phyloP scores from a whole-genome alignment of 495 filamentous ascomycete species.

The Neurospora tetraspora region DNA sequence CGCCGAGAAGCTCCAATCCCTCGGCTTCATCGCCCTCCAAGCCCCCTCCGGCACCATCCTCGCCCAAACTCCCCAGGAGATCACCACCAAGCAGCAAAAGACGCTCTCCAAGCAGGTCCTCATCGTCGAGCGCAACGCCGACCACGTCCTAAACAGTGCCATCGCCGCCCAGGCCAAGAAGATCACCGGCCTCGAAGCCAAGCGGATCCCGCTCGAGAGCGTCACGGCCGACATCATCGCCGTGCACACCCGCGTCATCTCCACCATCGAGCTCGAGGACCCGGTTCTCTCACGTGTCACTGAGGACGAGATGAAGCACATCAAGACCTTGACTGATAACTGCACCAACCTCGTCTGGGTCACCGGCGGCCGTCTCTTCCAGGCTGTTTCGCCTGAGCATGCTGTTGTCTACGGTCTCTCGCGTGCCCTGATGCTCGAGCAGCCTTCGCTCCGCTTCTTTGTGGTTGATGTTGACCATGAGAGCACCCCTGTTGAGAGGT shows the following conservation, averaged over 20 bases:
- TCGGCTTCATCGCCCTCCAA: neutral
- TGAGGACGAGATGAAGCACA: neutral
- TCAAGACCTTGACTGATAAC: conserved; percentile 19
- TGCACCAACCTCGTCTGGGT: conserved; percentile 30
- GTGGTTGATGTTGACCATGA: conserved; percentile 16
- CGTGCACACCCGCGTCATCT: conserved; percentile 4
- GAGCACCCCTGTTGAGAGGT: neutral
- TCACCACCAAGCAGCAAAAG: neutral
- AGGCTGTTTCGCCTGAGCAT: conserved; percentile 15
- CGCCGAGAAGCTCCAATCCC: neutral
- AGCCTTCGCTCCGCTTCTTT: conserved; percentile 18
- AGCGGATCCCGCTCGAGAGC: neutral
- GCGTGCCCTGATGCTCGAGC: conserved; percentile 19
- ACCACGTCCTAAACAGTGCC: neutral
- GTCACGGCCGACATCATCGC: conserved; percentile 2
- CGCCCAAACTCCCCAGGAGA: neutral
- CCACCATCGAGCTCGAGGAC: neutral
- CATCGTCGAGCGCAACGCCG: neutral
- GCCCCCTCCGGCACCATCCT: neutral
- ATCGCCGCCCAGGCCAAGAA: neutral
- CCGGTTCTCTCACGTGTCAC: neutral
- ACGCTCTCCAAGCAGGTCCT: neutral
- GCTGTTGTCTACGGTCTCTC: conserved; percentile 18
- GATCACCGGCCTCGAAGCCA: neutral
- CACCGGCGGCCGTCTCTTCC: conserved; percentile 3